Base-by-base conservation (phyloP, 495 filamentous ascomycete genomes). In the Chlorociboria aeruginascens region DNA sequence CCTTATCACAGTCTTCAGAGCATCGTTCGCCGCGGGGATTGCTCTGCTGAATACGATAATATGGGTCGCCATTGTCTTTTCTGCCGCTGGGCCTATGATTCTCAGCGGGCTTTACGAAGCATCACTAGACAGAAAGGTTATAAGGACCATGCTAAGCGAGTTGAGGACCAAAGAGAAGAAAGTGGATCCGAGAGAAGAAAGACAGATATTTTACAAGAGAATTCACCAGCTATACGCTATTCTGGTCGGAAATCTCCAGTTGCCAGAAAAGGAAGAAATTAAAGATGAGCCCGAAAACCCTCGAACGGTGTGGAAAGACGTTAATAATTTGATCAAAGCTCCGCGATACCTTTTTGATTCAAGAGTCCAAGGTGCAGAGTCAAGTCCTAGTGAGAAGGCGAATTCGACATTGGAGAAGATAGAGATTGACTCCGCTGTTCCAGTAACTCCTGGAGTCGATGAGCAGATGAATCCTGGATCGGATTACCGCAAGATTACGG, bases 41-140 rank as follows among this genome's bases (percentile, higher is more conserved):
- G 56, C 59, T 14, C 52, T 55, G 7, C 28, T 65, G 11, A 62
- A 67, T 44, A 67, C 65, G 6, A 41, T 66, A 7, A 48, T 58
- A 31, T 67, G 63, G 65, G 55, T 62, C 50, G 31, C 46, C 10
- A 12, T 49, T 8, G 37, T 40, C 38, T 66, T 67, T 36, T 61
- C 63, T 7, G 56, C 63, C 20, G 60, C 64, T 1, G 62, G 61
- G 1, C 65, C 65, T 0, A 68, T 66, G 60, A 39, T 65, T 16
- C 25, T 66, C 8, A 66, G 65, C 40, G 65, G 64, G 0, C 46
- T 68, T 1, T 68, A 65, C 36, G 65, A 68, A 43, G 64, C 65
- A n/a, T 54, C 51, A 9, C 53, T 66, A 0, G 65, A 68, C 34
- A 43, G 55, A 1, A 56, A 59, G 42, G 52, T 66, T 35, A 32